Evolutionary conservation across 2,329 filamentous ascomycete genomes (phyloP), one percentile per base, ranked within the genome.

Genomic region (Diplodia seriata): DNA sequence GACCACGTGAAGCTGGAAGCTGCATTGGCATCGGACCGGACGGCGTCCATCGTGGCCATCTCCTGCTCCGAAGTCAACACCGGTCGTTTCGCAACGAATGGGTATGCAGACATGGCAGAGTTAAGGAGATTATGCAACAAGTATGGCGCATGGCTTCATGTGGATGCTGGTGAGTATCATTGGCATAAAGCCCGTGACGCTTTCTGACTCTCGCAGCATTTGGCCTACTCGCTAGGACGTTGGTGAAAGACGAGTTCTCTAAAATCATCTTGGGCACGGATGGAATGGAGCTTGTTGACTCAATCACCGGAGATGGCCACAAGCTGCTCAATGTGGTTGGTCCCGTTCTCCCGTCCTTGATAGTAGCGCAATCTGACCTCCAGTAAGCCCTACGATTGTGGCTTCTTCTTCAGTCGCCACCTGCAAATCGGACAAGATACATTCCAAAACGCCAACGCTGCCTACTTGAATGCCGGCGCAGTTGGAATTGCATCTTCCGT

Each of bases 51-150:
- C 69, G 87, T 97, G 47, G 88, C 86, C 4, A 81, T 97, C n/a
- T 94, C 92, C 51, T 91, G 90, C 6, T 92, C 92, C 1, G 94
- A 98, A 79, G 92, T 97, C 33, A 97, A 98, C 73, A 96, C 93
- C 0, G 93, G 94, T 0, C 84, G 89, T 5, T 97, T 93, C 76
- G 90, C 92, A 33, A 91, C 84, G 38, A 79, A 80, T 1, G 86
- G 82, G 1, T 71, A 78, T 2, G 82, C 84, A 4, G 88, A 93
- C 70, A 89, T 89, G 78, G 74, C 79, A 66, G 82, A 82, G 67
- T 79, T 97, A 47, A 86, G 94, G 69, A 79, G 82, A 4, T 76
- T 97, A 49, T 93, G 91, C 53, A 89, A 95, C 72, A 81, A 84
- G 71, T 88, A 94, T 71, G 85, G 85, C 1, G 90, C 92, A 0